phyloP scores from a whole-genome alignment of 768 basidiomycete genomes.

The Tylopilus vinaceipallidus region DNA sequence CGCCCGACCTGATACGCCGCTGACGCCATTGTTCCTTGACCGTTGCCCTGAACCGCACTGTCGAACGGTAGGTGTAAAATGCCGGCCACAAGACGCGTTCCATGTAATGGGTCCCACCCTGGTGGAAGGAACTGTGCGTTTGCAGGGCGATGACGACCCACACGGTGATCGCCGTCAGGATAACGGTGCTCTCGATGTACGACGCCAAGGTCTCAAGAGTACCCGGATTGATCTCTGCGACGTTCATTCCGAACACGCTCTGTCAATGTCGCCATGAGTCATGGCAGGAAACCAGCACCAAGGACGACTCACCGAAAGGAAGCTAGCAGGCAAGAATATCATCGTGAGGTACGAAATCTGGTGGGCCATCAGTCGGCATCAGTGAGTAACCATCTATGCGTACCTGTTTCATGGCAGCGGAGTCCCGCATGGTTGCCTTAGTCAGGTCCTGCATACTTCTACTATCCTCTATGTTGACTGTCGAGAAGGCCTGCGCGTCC shows the following conservation, averaged over 20 bases:
- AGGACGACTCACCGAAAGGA: conserved; percentile 29
- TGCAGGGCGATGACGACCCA: conserved; percentile 61
- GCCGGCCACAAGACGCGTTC: conserved; percentile 23
- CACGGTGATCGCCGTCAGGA: conserved; percentile 49
- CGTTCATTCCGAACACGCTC: conserved; percentile 30
- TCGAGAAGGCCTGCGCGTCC: conserved; percentile 50
- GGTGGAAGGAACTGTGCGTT: conserved; percentile 23
- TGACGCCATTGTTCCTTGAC: too few relatives aligned
- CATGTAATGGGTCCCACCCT: not conserved
- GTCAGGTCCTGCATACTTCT: conserved; percentile 52
- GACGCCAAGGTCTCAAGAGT: conserved; percentile 33
- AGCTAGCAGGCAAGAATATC: conserved; percentile 58
- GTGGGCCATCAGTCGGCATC: not conserved
- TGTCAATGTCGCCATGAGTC: conserved; percentile 25
- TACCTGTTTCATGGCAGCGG: conserved; percentile 38
- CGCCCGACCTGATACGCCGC: too few relatives aligned
- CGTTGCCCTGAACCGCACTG: not conserved
- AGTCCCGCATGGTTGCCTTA: conserved; percentile 41
- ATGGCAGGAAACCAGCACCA: too few relatives aligned
- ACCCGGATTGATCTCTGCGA: conserved; percentile 28
- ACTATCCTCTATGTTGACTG: conserved; percentile 59
- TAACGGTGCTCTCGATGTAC: conserved; percentile 44
- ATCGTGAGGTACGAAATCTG: conserved; percentile 59
- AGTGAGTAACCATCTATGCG: not conserved
- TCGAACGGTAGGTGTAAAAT: not conserved